phyloP scores from a whole-genome alignment of 495 filamentous ascomycete genomes.

The Aspergillus coremiiformis region DNA sequence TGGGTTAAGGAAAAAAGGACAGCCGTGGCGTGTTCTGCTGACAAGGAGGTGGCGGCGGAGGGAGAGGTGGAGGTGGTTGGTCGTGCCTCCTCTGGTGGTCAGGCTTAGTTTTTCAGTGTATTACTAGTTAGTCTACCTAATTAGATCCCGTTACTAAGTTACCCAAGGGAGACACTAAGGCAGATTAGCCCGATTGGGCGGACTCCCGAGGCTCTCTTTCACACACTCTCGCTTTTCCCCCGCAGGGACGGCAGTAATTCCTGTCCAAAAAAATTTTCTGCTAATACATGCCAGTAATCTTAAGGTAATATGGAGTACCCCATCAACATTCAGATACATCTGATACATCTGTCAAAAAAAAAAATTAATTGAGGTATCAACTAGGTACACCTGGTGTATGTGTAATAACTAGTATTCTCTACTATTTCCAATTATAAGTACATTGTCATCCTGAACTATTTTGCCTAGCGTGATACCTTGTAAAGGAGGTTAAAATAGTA shows the following conservation, averaged over 20 bases:
- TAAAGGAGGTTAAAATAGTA: too few species aligned
- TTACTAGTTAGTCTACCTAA: too few species aligned
- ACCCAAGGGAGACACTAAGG: background rate
- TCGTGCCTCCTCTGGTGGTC: constrained; percentile 12
- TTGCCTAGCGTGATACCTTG: too few species aligned
- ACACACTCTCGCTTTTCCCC: background rate
- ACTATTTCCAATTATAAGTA: too few species aligned
- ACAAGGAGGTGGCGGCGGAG: constrained; percentile 34
- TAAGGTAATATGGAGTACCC: background rate
- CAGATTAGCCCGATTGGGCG: constrained; percentile 4
- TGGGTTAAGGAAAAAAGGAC: constrained; percentile 7
- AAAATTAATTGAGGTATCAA: too few species aligned
- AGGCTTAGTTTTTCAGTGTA: constrained; percentile 1
- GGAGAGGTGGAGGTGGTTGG: constrained; percentile 21
- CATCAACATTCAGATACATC: background rate
- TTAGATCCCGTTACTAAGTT: background rate
- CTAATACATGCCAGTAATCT: background rate
- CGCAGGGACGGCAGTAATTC: background rate
- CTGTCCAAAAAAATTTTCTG: background rate
- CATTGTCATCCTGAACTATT: too few species aligned
- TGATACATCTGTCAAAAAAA: too few species aligned
- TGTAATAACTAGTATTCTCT: too few species aligned
- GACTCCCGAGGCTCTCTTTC: background rate
- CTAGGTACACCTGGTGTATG: too few species aligned
- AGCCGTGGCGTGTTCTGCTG: constrained; percentile 32